These are phyloP conservation scores for Discostella stelligera DNA, from an alignment of 352 stramenopile species.

Conservation along the genomic window DNA sequence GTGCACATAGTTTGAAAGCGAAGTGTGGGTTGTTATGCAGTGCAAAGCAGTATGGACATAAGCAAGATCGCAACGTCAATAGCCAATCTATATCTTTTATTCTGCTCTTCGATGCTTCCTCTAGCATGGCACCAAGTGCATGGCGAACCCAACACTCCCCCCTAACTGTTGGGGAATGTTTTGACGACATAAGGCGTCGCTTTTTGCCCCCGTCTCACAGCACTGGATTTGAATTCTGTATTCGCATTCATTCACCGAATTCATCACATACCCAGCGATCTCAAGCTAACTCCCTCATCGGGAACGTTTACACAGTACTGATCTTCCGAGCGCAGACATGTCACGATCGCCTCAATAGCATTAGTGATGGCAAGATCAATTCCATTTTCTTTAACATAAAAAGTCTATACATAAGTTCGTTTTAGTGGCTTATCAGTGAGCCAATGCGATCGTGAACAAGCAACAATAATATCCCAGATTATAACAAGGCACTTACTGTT, in stretches of 20 bases:
- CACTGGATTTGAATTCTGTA: not conserved
- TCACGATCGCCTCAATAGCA: conserved; percentile 76
- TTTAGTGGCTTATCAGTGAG: not conserved
- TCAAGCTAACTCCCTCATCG: conserved; percentile 67
- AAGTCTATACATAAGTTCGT: conserved; percentile 45
- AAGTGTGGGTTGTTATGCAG: not conserved
- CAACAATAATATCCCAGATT: not conserved
- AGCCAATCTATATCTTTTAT: not conserved
- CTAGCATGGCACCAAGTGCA: not conserved
- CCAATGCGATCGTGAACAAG: not conserved
- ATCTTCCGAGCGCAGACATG: conserved; percentile 74
- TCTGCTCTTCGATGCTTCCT: not conserved
- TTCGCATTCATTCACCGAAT: not conserved
- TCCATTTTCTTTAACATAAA: conserved; percentile 80
- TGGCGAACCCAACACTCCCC: too few relatives aligned
- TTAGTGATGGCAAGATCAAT: conserved; percentile 80
- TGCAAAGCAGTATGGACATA: conserved; percentile 9
- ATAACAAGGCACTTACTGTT: conserved; percentile 52
- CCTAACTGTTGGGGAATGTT: too few relatives aligned
- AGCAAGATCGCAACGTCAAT: not conserved
- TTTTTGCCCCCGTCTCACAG: not conserved
- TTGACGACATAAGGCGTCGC: not conserved
- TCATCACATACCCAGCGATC: conserved; percentile 58
- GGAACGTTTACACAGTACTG: conserved; percentile 73
- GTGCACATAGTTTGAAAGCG: not conserved